Conservation (phyloP, 169 alveolate genomes). For the Pseudocohnilembus persalinus region DNA sequence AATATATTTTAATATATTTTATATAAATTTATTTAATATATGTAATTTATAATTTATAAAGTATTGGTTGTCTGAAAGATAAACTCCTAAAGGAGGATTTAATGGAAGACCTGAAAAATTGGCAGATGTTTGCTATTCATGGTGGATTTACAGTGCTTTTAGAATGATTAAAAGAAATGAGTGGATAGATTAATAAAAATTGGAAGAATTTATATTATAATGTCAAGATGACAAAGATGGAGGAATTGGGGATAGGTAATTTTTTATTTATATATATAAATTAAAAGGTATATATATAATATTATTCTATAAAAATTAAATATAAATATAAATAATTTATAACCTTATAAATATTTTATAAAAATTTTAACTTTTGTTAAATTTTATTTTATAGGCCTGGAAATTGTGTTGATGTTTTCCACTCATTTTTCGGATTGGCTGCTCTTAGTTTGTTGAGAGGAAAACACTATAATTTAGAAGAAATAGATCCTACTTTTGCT, state of each 20-base stretch:
- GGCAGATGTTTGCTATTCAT: slow-evolving; percentile 97
- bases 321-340: too few species aligned
- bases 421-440: slow-evolving; percentile 95
- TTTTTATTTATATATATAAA: too few species aligned
- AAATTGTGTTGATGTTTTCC: slow-evolving; percentile 94
- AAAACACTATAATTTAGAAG: slow-evolving; percentile 62
- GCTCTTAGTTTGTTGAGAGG: slow-evolving; percentile 84
- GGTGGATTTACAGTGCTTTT: slow-evolving; percentile 95
- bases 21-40: too few species aligned
- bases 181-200: slow-evolving; percentile 85
- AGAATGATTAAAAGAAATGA: slow-evolving; percentile 84
- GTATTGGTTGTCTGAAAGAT: slow-evolving; percentile 92
- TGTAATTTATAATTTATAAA: too few species aligned
- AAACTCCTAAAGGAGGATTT: slow-evolving; percentile 94
- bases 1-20: too few species aligned
- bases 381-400: too few species aligned
- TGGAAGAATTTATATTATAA: slow-evolving; percentile 83
- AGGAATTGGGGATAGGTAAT: slow-evolving; percentile 95
- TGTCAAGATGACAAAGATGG: slow-evolving; percentile 90
- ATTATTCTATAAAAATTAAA: too few species aligned
- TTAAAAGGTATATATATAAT: too few species aligned
- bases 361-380: too few species aligned
- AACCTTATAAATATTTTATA: too few species aligned
- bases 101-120: slow-evolving; percentile 97
- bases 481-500: slow-evolving; percentile 78